These are phyloP conservation scores for Jasminum sambac DNA, from an alignment of 257 asterid genomes.

Conservation along the genomic window DNA sequence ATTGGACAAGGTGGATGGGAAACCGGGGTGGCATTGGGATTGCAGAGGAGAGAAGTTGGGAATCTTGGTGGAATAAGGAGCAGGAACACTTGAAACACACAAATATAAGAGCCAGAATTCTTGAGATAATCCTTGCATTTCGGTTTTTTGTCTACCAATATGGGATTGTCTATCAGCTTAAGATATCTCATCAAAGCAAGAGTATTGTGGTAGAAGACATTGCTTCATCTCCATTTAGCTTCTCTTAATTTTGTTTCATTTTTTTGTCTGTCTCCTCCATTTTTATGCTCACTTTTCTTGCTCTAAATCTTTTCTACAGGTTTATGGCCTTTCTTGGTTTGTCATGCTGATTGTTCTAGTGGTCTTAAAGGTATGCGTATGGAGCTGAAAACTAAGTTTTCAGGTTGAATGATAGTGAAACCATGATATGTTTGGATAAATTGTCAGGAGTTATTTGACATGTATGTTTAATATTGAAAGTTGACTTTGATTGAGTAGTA, in stretches of 20 bases:
- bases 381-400: neutral
- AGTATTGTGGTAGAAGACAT: constrained; percentile 55
- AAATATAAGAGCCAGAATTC: constrained; percentile 63
- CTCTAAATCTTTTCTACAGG: constrained; percentile 45
- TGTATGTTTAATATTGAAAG: too few relatives aligned
- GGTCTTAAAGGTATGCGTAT: constrained; percentile 69
- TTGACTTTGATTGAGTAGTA: too few relatives aligned
- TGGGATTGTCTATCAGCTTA: constrained; percentile 92
- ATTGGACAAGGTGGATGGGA: constrained; percentile 99
- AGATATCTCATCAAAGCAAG: constrained; percentile 71
- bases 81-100: constrained; percentile 88
- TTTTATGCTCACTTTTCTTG: constrained; percentile 26
- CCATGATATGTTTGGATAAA: too few relatives aligned
- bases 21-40: constrained; percentile 97
- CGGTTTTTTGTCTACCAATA: constrained; percentile 91
- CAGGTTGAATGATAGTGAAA: neutral
- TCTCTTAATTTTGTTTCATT: too few relatives aligned
- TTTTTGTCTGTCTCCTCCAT: constrained; percentile 5
- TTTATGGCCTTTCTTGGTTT: constrained; percentile 96
- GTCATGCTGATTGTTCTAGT: constrained; percentile 76
- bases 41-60: constrained; percentile 91
- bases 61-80: constrained; percentile 97
- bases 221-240: constrained; percentile 3
- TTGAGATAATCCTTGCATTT: constrained; percentile 73
- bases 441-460: too few relatives aligned